Evolutionary conservation across 139 green algal genomes (phyloP).

Genomic region (Klebsormidium nitens): DNA sequence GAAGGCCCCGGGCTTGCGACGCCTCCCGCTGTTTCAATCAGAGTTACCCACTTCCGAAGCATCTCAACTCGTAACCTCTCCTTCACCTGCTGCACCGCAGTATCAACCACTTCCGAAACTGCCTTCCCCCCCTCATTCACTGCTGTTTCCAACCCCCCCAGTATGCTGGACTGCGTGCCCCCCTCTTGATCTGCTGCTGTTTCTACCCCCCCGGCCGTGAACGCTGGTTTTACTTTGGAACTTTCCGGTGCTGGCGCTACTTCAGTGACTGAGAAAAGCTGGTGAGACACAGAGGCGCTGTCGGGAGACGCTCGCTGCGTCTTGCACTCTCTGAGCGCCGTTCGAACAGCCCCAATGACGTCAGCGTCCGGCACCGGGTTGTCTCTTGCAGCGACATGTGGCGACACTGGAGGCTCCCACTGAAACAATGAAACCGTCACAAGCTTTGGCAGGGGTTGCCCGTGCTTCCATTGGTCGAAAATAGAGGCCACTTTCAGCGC

Average conservation of each 20-base stretch:
- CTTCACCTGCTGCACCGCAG: not conserved
- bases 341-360: no score
- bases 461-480: not conserved
- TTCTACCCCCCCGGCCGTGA: not conserved
- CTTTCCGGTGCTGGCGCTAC: no score
- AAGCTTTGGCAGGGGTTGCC: not conserved
- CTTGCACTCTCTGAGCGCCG: not conserved
- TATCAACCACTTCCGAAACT: not conserved
- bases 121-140: not conserved
- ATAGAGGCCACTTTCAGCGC: not conserved
- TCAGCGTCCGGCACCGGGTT: no score
- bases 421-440: slow-evolving; percentile 46
- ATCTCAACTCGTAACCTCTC: not conserved
- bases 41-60: slow-evolving; percentile 34
- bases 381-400: slow-evolving; percentile 49
- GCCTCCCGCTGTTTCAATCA: slow-evolving; percentile 92
- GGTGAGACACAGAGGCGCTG: no score
- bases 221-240: no score
- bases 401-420: slow-evolving; percentile 68
- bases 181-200: slow-evolving; percentile 4
- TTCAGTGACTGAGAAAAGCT: no score
- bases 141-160: no score
- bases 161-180: no score
- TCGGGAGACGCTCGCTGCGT: no score
- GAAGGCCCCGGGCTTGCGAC: slow-evolving; percentile 75